Evolutionary conservation across 208 protist species (phyloP).

Genomic region (Angomonas deanei): DNA sequence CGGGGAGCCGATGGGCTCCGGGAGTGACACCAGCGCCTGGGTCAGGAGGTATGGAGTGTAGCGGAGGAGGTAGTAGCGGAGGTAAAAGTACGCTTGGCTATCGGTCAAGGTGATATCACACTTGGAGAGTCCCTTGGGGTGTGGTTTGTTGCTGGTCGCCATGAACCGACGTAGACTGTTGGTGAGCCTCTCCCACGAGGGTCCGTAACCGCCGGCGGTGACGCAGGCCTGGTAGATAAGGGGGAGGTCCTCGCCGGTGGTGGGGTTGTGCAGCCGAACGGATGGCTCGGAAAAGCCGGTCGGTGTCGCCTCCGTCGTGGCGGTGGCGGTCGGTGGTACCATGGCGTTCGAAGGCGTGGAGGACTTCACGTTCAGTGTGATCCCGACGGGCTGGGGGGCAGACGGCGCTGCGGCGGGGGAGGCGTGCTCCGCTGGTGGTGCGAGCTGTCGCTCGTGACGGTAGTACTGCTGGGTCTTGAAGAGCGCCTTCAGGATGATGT

Average conservation of each 20-base stretch:
- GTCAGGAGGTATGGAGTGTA: slow-evolving; percentile 53
- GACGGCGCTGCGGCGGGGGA: not conserved
- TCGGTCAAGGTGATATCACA: slow-evolving; percentile 38
- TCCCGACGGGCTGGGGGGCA: not conserved
- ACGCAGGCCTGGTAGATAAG: slow-evolving; percentile 68
- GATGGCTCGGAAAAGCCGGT: not conserved
- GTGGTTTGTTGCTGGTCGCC: slow-evolving; percentile 43
- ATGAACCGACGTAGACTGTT: slow-evolving; percentile 24
- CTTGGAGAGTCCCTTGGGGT: slow-evolving; percentile 12
- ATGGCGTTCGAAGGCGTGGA: not conserved
- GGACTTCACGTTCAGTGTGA: slow-evolving; percentile 6
- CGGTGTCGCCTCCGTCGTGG: not conserved
- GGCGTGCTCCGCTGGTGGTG: not conserved
- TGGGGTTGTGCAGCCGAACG: slow-evolving; percentile 9
- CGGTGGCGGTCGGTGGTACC: slow-evolving; percentile 7
- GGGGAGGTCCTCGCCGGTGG: slow-evolving; percentile 19
- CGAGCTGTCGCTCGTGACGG: slow-evolving; percentile 2
- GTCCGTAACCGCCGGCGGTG: slow-evolving; percentile 35
- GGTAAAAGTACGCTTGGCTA: slow-evolving; percentile 26
- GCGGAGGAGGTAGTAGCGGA: slow-evolving; percentile 48
- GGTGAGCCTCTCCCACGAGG: slow-evolving; percentile 42
- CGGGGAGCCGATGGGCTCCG: slow-evolving; percentile 41
- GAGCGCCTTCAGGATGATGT: slow-evolving; percentile 78
- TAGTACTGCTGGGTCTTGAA: slow-evolving; percentile 57
- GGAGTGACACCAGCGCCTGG: slow-evolving; percentile 30